Evolutionary conservation across 2,329 filamentous ascomycete genomes (phyloP).

Genomic region (Aspergillus ibericus): DNA sequence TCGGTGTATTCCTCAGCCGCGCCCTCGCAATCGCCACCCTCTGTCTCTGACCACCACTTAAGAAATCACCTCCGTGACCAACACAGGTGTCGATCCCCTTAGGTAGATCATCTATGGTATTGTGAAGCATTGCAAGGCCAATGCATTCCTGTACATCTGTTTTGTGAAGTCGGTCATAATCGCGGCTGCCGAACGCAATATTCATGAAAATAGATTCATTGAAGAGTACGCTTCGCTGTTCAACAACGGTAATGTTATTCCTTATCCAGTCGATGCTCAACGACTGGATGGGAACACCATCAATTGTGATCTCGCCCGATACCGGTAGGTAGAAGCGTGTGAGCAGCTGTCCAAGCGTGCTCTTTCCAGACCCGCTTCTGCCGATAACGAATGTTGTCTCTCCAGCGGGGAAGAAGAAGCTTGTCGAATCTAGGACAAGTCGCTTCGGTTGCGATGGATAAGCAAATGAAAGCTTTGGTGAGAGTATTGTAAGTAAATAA

Average conservation of each 20-base stretch:
- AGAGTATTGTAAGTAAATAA: constrained; percentile 15
- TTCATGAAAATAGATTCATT: constrained; percentile 77
- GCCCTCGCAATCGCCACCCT: constrained; percentile 78
- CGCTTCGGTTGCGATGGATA: constrained; percentile 71
- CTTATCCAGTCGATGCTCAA: constrained; percentile 73
- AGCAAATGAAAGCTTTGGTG: constrained; percentile 70
- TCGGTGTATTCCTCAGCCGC: constrained; percentile 70
- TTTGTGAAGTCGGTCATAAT: constrained; percentile 51
- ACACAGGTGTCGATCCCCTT: constrained; percentile 70
- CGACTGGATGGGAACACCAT: constrained; percentile 61
- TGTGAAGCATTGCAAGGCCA: constrained; percentile 66
- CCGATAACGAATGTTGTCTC: constrained; percentile 80
- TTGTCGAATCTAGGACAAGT: constrained; percentile 60
- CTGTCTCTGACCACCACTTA: constrained; percentile 86
- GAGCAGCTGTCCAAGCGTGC: constrained; percentile 78
- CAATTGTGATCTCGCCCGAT: constrained; percentile 67
- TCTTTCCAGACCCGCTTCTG: constrained; percentile 87
- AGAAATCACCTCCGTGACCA: constrained; percentile 65
- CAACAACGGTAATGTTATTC: constrained; percentile 74
- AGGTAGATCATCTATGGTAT: constrained; percentile 66
- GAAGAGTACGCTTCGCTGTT: constrained; percentile 80
- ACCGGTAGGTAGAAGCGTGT: constrained; percentile 72
- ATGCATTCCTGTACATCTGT: constrained; percentile 63
- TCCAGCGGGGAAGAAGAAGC: constrained; percentile 69
- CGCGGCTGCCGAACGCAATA: constrained; percentile 66